Evolutionary conservation across 108 stramenopile genomes (phyloP), one percentile per base, ranked within the genome.

Genomic region (Pinguiococcus pyrenoidosus): DNA sequence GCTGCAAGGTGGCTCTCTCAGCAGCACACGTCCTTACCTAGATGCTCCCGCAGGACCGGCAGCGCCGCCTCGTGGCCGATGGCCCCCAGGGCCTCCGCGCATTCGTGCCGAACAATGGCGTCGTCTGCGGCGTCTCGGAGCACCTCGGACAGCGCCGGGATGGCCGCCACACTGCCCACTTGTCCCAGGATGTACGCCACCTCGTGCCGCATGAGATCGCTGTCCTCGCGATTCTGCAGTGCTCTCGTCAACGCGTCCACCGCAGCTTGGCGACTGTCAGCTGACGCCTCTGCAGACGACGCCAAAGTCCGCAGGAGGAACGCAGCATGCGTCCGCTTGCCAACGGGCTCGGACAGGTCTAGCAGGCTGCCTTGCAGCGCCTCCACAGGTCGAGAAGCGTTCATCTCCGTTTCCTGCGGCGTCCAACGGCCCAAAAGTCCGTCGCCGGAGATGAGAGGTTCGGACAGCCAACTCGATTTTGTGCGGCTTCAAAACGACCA

Each of bases 1-100:
- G n/a, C n/a, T n/a, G n/a, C n/a, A n/a, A n/a, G n/a, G n/a, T n/a
- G n/a, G n/a, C n/a, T n/a, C n/a, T n/a, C n/a, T n/a, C n/a, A n/a
- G n/a, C n/a, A n/a, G n/a, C n/a, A n/a, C n/a, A n/a, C n/a, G 38
- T 62, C 60, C 1, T 26, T 22, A 13, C 17, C 25, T 27, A 56
- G 66, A 3, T 45, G 22, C 34, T 66, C 35, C n/a, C n/a, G n/a
- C 26, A 69, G 59, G 3, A 41, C 33, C 47, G 39, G 4, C 24
- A 69, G 30, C 30, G 54, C 30, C 29, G 61, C 61, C 18, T 76
- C 78, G 1, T 48, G 54, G 7, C 70, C 76, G 33, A 99, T 89
- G 5, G 98, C 98, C 8, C 98, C 98, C n/a, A 96, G 66, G 2
- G 98, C 98, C 66, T 99, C 98, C 0, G 93, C 94, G 37, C 81